Evolutionary conservation across 1,139 yeast species (phyloP).

Genomic region (Taiozyma onychis): DNA sequence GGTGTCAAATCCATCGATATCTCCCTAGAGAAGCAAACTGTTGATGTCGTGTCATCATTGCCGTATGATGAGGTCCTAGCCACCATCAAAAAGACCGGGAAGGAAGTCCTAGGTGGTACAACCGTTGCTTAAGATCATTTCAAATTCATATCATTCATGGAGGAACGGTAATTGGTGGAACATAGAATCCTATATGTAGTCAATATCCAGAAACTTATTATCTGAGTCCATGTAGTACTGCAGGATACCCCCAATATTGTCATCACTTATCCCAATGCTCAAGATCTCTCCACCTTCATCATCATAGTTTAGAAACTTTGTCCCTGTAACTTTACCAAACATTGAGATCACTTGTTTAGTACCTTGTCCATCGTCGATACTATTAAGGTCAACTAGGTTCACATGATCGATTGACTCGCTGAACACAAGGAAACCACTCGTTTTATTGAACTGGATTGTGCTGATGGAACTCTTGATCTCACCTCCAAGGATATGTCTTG

Average conservation of each 20-base stretch:
- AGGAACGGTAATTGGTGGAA: too few relatives aligned
- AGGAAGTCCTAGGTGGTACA: slow-evolving; percentile 67
- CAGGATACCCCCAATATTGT: slow-evolving; percentile 52
- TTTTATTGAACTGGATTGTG: slow-evolving; percentile 44
- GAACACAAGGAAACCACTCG: slow-evolving; percentile 45
- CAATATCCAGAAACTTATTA: slow-evolving; percentile 37
- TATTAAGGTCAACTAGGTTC: slow-evolving; percentile 40
- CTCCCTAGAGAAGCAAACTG: slow-evolving; percentile 76
- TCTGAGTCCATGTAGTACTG: slow-evolving; percentile 39
- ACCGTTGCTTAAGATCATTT: slow-evolving; percentile 15
- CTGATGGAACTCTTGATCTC: slow-evolving; percentile 39
- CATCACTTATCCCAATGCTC: slow-evolving; percentile 50
- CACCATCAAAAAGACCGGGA: slow-evolving; percentile 87
- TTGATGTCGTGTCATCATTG: slow-evolving; percentile 64
- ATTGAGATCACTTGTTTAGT: slow-evolving; percentile 44
- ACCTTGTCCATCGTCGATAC: slow-evolving; percentile 20
- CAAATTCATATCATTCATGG: too few relatives aligned
- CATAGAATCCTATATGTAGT: slow-evolving; percentile 16
- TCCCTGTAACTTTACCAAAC: slow-evolving; percentile 56
- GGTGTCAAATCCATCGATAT: slow-evolving; percentile 72
- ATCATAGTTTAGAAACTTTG: slow-evolving; percentile 42
- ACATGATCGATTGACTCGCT: slow-evolving; percentile 60
- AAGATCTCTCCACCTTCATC: slow-evolving; percentile 43
- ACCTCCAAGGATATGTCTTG: slow-evolving; percentile 34
- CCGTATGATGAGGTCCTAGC: slow-evolving; percentile 72